Evolutionary conservation across 2,329 filamentous ascomycete genomes (phyloP).

Genomic region (Arthrobotrys megalospora): DNA sequence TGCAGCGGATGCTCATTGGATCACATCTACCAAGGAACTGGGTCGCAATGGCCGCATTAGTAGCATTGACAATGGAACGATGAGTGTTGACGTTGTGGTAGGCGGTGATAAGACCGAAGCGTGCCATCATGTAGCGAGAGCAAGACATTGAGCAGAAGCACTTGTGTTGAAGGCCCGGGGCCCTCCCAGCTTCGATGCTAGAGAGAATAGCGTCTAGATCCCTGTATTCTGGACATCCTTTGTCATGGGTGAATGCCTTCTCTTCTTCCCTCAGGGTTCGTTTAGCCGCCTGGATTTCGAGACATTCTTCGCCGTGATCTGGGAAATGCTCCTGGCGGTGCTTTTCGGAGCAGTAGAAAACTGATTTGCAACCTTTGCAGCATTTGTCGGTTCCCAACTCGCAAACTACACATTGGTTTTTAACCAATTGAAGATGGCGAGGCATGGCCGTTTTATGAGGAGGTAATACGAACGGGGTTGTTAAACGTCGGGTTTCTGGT

Average conservation of each 20-base stretch:
- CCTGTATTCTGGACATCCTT: background rate
- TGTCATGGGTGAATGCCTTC: background rate
- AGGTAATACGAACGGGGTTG: background rate
- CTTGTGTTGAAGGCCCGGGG: background rate
- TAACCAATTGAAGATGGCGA: background rate
- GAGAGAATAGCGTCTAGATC: background rate
- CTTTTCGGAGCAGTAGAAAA: constrained; percentile 5
- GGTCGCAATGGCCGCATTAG: constrained; percentile 6
- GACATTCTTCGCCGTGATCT: background rate
- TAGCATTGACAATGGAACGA: background rate
- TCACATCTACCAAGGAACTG: constrained; percentile 40
- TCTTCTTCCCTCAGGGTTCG: background rate
- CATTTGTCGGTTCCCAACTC: background rate
- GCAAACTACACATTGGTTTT: background rate
- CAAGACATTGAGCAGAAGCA: constrained; percentile 15
- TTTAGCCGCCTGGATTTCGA: background rate
- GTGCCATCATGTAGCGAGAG: constrained; percentile 12
- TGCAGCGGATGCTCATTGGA: constrained; percentile 12
- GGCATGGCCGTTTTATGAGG: background rate
- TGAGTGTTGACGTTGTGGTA: background rate
- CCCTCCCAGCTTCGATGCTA: background rate
- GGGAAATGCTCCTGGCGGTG: background rate
- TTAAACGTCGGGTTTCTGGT: background rate
- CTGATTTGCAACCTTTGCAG: constrained; percentile 2
- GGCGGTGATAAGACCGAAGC: constrained; percentile 9